These are phyloP conservation scores for Sabuloglossum arenarium DNA, from an alignment of 495 filamentous ascomycete genomes.

Conservation along the genomic window DNA sequence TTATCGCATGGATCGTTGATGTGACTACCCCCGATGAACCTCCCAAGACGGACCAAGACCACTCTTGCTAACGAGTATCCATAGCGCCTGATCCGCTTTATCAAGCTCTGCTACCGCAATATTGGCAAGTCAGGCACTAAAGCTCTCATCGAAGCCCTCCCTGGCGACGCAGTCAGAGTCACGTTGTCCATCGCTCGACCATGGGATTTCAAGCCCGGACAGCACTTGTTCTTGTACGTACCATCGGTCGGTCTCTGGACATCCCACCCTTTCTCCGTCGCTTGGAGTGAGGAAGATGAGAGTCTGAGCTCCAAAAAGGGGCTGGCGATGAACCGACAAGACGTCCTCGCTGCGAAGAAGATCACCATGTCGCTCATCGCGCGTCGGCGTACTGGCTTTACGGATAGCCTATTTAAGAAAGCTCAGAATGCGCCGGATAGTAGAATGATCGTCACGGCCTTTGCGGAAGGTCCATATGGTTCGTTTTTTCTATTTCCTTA, in stretches of 20 bases:
- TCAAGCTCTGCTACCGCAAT: constrained; percentile 41
- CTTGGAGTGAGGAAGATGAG: constrained; percentile 38
- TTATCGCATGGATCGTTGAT: constrained; percentile 1
- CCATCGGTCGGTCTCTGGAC: constrained; percentile 50
- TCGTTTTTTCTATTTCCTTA: neutral
- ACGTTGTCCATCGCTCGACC: constrained; percentile 61
- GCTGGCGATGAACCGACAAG: constrained; percentile 34
- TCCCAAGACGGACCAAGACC: no score
- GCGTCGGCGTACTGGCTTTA: constrained; percentile 63
- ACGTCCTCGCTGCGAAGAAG: constrained; percentile 31
- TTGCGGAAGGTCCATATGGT: constrained; percentile 68
- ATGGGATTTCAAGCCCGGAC: constrained; percentile 51
- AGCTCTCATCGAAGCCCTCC: constrained; percentile 38
- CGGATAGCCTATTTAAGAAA: constrained; percentile 47
- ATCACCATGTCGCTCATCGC: constrained; percentile 63
- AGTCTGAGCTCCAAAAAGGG: constrained; percentile 24
- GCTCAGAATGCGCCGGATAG: constrained; percentile 37
- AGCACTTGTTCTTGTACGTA: constrained; percentile 69
- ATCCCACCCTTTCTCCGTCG: constrained; percentile 45
- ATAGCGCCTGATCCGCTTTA: constrained; percentile 33
- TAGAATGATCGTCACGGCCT: constrained; percentile 35
- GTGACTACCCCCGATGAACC: no score
- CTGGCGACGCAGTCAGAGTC: constrained; percentile 42
- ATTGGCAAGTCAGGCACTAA: constrained; percentile 24
- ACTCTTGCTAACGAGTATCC: no score